phyloP scores from a whole-genome alignment of 768 basidiomycete genomes.

The Galerina marginata region DNA sequence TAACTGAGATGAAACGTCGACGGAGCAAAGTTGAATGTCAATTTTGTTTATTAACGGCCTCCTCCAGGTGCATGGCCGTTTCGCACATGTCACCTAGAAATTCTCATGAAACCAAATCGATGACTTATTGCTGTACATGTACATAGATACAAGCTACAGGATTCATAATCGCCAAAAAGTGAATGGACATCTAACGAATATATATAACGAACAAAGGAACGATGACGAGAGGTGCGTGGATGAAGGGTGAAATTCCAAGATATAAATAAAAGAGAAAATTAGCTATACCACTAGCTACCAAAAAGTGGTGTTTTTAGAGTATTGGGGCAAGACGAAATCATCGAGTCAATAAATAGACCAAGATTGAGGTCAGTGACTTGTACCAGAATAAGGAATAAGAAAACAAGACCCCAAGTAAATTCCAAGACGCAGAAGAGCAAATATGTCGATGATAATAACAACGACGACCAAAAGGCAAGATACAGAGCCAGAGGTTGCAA shows the following conservation, averaged over 20 bases:
- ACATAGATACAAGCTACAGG: slow-evolving; percentile 5
- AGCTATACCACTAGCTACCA: slow-evolving; percentile 1
- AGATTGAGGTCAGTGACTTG: not conserved
- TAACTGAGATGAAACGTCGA: no score
- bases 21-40: no score
- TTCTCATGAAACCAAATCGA: not conserved
- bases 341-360: slow-evolving; percentile 9
- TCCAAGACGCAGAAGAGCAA: slow-evolving; percentile 5
- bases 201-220: not conserved
- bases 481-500: not conserved
- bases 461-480: not conserved
- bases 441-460: not conserved
- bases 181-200: not conserved
- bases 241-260: not conserved
- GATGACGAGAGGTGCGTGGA: not conserved
- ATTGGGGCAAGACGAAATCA: not conserved
- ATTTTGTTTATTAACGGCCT: no score
- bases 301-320: slow-evolving; percentile 5
- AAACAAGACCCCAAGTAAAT: not conserved
- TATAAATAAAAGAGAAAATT: not conserved
- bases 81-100: no score
- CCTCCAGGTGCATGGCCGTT: no score
- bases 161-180: not conserved
- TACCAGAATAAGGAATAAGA: not conserved
- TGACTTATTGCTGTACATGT: not conserved